phyloP scores from a whole-genome alignment of 2,329 filamentous ascomycete genomes.

The Curvularia spicifera region DNA sequence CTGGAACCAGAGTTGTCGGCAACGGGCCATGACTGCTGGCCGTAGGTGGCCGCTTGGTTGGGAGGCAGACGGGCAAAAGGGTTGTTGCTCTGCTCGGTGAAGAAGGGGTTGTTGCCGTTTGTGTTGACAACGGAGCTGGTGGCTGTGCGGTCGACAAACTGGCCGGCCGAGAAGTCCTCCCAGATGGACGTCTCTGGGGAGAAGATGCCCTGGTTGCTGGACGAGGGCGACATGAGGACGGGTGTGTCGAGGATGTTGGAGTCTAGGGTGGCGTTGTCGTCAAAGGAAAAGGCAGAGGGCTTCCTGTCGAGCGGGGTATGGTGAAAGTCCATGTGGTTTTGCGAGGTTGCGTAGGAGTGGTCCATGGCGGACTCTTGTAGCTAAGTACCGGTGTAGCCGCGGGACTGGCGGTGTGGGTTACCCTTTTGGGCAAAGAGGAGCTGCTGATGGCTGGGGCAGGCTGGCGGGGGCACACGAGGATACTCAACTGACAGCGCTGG shows the following conservation, averaged over 20 bases:
- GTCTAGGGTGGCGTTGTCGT: slow-evolving; percentile 62
- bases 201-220: slow-evolving; percentile 58
- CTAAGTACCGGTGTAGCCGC: slow-evolving; percentile 49
- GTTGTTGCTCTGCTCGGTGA: slow-evolving; percentile 57
- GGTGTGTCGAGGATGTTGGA: slow-evolving; percentile 50
- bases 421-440: slow-evolving; percentile 42
- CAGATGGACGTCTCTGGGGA: slow-evolving; percentile 59
- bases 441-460: background rate
- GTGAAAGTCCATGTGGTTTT: slow-evolving; percentile 48
- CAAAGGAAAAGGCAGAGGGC: slow-evolving; percentile 52
- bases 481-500: slow-evolving; percentile 14
- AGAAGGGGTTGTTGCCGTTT: slow-evolving; percentile 57
- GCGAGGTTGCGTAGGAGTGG: slow-evolving; percentile 35
- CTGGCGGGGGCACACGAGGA: background rate
- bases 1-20: slow-evolving; percentile 71
- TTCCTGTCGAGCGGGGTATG: slow-evolving; percentile 48
- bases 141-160: slow-evolving; percentile 49
- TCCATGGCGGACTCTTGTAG: slow-evolving; percentile 51
- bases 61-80: slow-evolving; percentile 70
- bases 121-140: slow-evolving; percentile 48
- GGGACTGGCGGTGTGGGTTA: slow-evolving; percentile 50
- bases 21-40: slow-evolving; percentile 65
- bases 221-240: slow-evolving; percentile 58
- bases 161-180: slow-evolving; percentile 54
- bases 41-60: slow-evolving; percentile 55